Base-by-base conservation (phyloP, 108 stramenopile species). In the Skeletonema costatum region DNA sequence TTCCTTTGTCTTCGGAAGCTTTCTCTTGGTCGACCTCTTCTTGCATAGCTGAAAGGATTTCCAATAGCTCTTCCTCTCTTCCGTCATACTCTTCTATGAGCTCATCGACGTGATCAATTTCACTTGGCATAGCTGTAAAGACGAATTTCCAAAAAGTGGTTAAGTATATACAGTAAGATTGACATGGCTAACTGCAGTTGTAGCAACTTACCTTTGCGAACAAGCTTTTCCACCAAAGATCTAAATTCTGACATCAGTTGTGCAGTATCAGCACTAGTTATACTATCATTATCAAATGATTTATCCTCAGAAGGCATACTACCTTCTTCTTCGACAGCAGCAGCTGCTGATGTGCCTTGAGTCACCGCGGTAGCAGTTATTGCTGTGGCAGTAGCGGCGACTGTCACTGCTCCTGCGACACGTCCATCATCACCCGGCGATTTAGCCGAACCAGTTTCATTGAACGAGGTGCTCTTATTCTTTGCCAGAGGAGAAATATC, bases 11-110 rank as follows among this genome's bases (percentile, higher is more conserved):
- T 19, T 11, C 3, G 17, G 63, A 35, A 38, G 19, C 63, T 35
- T 7, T 21, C 35, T 38, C 63, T 64, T 21, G 14, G 31, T 17
- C 32, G 5, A 19, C 35, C 19, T 74, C 63, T 38, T 19, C 64
- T 29, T 66, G 39, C 73, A 74, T 74, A 17, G 64, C 61, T 13
- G 64, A 32, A 62, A 74, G 73, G 73, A 58, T 74, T 13, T 74
- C 73, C 0, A 74, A 17, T 9, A 74, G 65, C 32, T 74, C 73
- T 7, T 42, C 56, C 36, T 74, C 73, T 13, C 73, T 64, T 59
- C 73, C 73, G 35, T 65, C 36, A 51, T 74, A 74, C 50, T 74
- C 73, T 41, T 59, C 48, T 12, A 74, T 74, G n/a, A 74, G 46
- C 64, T 66, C 73, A 29, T 74, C 73, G 31, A 74, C 32, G 9